phyloP scores from a whole-genome alignment of 148 eudicot species.

The Vaccinium myrtillus region DNA sequence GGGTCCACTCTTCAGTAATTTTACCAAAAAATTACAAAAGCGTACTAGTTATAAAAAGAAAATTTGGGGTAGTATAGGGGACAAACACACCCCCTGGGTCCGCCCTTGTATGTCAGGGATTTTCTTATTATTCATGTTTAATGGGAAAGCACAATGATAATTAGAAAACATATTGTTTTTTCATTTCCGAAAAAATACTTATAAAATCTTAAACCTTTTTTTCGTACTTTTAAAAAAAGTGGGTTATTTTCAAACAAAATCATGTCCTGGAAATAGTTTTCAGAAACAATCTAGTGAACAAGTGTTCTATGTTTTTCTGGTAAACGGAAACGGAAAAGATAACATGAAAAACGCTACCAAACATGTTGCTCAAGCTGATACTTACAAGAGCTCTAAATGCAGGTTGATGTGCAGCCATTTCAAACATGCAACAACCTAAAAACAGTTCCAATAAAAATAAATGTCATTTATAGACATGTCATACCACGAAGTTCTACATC shows the following conservation, averaged over 20 bases:
- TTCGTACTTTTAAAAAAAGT: background rate
- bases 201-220: background rate
- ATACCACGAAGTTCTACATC: background rate
- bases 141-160: background rate
- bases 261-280: background rate
- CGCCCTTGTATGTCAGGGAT: too few relatives aligned
- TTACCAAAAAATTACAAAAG: too few relatives aligned
- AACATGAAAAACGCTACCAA: background rate
- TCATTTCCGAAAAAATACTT: background rate
- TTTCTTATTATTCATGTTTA: background rate
- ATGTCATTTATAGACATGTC: background rate
- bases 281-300: background rate
- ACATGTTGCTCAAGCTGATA: conserved; percentile 13
- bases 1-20: too few relatives aligned
- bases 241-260: background rate
- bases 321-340: background rate
- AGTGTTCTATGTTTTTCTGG: background rate
- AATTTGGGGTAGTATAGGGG: too few relatives aligned
- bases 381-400: conserved; percentile 89
- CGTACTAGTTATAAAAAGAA: too few relatives aligned
- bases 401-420: conserved; percentile 95
- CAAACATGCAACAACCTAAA: conserved; percentile 93
- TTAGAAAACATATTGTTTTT: background rate
- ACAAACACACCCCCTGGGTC: too few relatives aligned
- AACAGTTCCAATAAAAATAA: background rate